Conservation (phyloP, 306 rosid genomes). For the Rubus parviflorus region DNA sequence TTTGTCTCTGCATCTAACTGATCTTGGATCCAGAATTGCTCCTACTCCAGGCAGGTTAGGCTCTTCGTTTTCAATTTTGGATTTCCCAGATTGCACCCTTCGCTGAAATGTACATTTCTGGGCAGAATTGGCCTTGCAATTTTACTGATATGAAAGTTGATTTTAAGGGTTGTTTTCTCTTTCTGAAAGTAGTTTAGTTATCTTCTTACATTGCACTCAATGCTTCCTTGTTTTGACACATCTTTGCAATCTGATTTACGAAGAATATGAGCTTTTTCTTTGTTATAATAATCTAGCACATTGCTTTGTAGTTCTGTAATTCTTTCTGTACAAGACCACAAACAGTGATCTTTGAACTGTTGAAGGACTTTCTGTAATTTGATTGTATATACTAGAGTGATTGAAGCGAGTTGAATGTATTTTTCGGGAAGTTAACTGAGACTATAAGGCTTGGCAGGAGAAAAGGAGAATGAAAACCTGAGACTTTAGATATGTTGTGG, state of each 20-base stretch:
- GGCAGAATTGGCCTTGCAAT: conserved; percentile 3
- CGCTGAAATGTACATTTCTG: background rate
- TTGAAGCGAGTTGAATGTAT: background rate
- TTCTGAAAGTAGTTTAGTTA: background rate
- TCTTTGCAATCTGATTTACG: background rate
- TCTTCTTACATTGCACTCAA: background rate
- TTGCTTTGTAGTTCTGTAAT: background rate
- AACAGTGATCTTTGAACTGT: background rate
- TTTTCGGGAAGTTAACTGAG: background rate
- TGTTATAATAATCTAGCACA: background rate
- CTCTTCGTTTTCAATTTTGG: conserved; percentile 21
- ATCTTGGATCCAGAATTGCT: conserved; percentile 46
- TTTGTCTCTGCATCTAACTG: conserved; percentile 40
- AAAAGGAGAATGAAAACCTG: background rate
- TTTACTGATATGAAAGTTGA: background rate
- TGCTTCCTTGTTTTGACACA: background rate
- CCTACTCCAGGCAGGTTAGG: conserved; percentile 57
- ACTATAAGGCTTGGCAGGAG: background rate
- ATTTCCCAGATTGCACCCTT: conserved; percentile 1
- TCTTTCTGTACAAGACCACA: background rate
- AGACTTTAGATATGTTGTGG: background rate
- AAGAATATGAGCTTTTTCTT: background rate
- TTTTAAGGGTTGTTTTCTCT: background rate
- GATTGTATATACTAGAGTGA: background rate
- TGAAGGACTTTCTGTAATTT: background rate